phyloP scores from a whole-genome alignment of 2,329 filamentous ascomycete species.

The Venturia carpophila region DNA sequence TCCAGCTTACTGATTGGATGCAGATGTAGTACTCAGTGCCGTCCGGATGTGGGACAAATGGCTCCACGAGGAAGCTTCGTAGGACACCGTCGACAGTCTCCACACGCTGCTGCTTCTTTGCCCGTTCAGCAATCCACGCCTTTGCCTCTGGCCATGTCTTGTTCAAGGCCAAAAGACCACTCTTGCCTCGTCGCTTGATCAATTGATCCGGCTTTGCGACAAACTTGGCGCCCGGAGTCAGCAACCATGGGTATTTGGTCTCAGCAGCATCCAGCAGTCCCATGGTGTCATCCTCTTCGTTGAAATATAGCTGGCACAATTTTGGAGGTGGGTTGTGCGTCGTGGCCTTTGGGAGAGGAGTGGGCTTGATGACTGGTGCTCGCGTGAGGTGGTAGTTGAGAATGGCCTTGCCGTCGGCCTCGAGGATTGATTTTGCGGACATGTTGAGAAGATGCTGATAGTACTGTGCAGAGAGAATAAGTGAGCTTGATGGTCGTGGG shows the following conservation, averaged over 20 bases:
- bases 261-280: slow-evolving; percentile 91
- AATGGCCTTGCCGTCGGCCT: slow-evolving; percentile 99
- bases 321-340: slow-evolving; percentile 90
- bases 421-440: slow-evolving; percentile 95
- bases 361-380: slow-evolving; percentile 94
- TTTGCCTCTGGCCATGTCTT: slow-evolving; percentile 93
- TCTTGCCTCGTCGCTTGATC: slow-evolving; percentile 99
- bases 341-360: slow-evolving; percentile 72
- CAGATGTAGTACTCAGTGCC: slow-evolving; percentile 99
- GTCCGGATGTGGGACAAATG: slow-evolving; percentile 90
- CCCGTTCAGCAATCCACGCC: slow-evolving; percentile 87
- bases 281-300: slow-evolving; percentile 74
- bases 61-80: slow-evolving; percentile 95
- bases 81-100: slow-evolving; percentile 84
- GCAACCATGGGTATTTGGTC: slow-evolving; percentile 92
- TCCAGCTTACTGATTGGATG: slow-evolving; percentile 85
- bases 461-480: slow-evolving; percentile 23
- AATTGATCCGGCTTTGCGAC: slow-evolving; percentile 99
- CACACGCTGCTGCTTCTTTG: slow-evolving; percentile 86
- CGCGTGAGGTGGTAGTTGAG: slow-evolving; percentile 99
- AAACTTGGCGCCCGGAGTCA: slow-evolving; percentile 76
- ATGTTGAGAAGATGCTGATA: slow-evolving; percentile 45
- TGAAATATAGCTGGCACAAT: slow-evolving; percentile 87
- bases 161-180: slow-evolving; percentile 89
- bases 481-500: slow-evolving; percentile 21